Evolutionary conservation across 116 monocot genomes (phyloP).

Genomic region (Cymodocea nodosa): DNA sequence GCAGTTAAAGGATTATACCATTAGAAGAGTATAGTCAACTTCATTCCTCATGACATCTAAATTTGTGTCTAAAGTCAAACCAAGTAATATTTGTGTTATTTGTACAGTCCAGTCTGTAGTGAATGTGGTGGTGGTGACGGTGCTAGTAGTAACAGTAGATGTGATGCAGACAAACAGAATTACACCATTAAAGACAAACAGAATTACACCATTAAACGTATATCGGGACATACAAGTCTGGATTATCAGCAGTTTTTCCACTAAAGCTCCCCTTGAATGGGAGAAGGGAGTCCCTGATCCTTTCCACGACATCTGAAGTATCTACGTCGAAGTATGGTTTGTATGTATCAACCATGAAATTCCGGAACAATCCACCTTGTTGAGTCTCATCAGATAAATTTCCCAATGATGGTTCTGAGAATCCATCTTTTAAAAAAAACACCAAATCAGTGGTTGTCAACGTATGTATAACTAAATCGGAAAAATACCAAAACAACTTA

Average conservation of each 20-base stretch:
- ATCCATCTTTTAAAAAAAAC: slow-evolving; percentile 39
- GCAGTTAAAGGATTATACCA: no score
- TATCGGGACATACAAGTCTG: slow-evolving; percentile 44
- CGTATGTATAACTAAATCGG: neutral
- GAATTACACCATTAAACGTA: neutral
- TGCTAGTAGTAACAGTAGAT: no score
- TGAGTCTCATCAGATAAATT: slow-evolving; percentile 18
- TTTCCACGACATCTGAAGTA: slow-evolving; percentile 69
- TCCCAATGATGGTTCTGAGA: slow-evolving; percentile 62
- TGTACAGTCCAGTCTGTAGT: no score
- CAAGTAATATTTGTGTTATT: no score
- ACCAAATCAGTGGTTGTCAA: neutral
- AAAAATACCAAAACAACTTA: neutral
- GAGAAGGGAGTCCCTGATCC: slow-evolving; percentile 76
- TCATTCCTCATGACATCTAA: no score
- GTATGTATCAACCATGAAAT: slow-evolving; percentile 64
- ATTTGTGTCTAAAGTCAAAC: no score
- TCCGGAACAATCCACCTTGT: slow-evolving; percentile 49
- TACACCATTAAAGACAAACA: no score
- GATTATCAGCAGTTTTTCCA: slow-evolving; percentile 70
- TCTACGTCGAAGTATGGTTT: slow-evolving; percentile 87
- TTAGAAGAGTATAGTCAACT: no score
- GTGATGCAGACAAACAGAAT: no score
- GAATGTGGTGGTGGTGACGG: no score
- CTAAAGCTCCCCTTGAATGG: slow-evolving; percentile 60